phyloP scores from a whole-genome alignment of 345 rosid genomes.

The Trapa incisa region DNA sequence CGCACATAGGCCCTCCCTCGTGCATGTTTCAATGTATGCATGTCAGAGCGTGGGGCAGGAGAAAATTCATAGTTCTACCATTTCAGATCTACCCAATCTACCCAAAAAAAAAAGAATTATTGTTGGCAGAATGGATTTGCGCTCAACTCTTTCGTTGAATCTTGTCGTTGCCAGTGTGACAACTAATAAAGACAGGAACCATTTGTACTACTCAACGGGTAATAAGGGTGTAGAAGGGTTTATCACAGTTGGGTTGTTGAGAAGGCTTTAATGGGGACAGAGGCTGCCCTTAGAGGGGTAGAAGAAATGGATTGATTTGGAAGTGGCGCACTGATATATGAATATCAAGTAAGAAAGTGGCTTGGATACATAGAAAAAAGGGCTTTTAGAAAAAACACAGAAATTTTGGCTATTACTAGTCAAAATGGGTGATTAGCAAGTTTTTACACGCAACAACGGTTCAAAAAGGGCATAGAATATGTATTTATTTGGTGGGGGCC shows the following conservation, averaged over 20 bases:
- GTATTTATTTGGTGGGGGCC: not conserved
- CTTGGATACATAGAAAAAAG: too few relatives aligned
- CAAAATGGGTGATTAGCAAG: not conserved
- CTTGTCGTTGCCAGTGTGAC: not conserved
- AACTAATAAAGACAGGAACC: not conserved
- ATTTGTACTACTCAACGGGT: not conserved
- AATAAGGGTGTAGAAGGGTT: not conserved
- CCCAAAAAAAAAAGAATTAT: not conserved
- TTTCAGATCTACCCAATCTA: not conserved
- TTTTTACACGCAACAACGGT: not conserved
- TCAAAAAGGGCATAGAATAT: not conserved
- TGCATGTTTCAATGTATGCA: not conserved
- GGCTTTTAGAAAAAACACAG: not conserved
- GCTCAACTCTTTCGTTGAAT: not conserved
- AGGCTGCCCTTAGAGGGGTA: too few relatives aligned
- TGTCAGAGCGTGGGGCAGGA: not conserved
- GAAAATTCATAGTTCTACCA: not conserved
- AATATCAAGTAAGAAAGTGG: too few relatives aligned
- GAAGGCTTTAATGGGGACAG: too few relatives aligned
- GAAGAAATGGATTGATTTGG: too few relatives aligned
- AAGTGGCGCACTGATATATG: too few relatives aligned
- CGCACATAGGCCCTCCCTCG: not conserved
- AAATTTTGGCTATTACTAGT: not conserved
- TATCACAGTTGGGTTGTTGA: too few relatives aligned
- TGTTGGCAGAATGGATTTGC: not conserved